Percentiles rank a stretch among this genome's conserved stretches.
These are phyloP conservation scores for Dioscorea alata DNA, from an alignment of 106 monocot genomes.

Conservation along the genomic window DNA sequence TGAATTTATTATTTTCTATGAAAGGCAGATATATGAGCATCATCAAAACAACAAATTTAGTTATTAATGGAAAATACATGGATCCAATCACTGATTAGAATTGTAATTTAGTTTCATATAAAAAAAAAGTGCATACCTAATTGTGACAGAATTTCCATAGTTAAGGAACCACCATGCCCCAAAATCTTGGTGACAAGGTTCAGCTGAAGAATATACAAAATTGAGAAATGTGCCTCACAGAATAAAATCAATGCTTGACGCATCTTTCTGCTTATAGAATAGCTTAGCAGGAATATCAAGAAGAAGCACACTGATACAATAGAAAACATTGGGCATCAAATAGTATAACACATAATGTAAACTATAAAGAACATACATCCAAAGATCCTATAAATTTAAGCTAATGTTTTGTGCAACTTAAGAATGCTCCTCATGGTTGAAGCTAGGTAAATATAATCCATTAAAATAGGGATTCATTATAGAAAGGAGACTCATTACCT, in stretches of 20 bases:
- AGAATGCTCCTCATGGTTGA: too few species aligned
- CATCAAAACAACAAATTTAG: too few species aligned
- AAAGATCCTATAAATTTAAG: not conserved
- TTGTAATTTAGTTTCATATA: not conserved
- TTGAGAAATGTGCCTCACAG: constrained; percentile 80
- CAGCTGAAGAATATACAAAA: constrained; percentile 82
- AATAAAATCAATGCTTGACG: constrained; percentile 74
- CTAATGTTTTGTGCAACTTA: too few species aligned
- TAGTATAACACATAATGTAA: not conserved
- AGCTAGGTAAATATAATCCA: too few species aligned
- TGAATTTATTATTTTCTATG: not conserved
- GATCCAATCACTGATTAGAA: not conserved
- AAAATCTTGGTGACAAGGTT: constrained; percentile 65
- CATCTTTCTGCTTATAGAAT: constrained; percentile 60
- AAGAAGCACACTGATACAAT: constrained; percentile 74
- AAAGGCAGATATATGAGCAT: not conserved
- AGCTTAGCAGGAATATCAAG: constrained; percentile 70
- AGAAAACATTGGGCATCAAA: constrained; percentile 1
- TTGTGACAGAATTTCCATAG: constrained; percentile 51
- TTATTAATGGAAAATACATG: too few species aligned
- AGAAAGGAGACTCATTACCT: too few species aligned
- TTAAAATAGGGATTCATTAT: too few species aligned
- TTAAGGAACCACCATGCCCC: constrained; percentile 44
- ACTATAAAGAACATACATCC: not conserved
- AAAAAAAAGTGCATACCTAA: constrained; percentile 47